A percentile compares a stretch with the other conserved stretches of the same genome.
Evolutionary conservation across 257 asterid genomes (phyloP).

Genomic region (Petunia secreta): DNA sequence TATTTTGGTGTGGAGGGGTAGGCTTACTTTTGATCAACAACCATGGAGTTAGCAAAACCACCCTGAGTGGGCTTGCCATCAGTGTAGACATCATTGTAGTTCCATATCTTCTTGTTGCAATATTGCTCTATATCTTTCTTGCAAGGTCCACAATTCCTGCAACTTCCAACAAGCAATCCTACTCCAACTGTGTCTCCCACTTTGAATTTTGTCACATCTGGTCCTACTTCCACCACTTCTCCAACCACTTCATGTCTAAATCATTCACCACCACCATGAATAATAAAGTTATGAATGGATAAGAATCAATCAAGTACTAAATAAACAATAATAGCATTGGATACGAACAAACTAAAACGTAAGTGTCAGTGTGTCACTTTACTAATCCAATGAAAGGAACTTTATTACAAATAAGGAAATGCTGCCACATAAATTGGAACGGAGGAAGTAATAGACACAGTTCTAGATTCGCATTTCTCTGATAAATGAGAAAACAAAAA

Average conservation of each 20-base stretch:
- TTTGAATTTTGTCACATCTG: constrained; percentile 67
- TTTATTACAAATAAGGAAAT: no score
- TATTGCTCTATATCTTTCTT: constrained; percentile 77
- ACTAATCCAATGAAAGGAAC: no score
- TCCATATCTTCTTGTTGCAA: constrained; percentile 93
- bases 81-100: constrained; percentile 84
- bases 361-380: background rate
- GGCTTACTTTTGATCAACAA: constrained; percentile 80
- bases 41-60: constrained; percentile 82
- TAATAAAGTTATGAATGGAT: background rate
- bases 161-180: constrained; percentile 80
- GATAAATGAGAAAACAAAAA: background rate
- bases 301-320: background rate
- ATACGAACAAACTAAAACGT: background rate
- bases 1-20: no score
- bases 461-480: background rate
- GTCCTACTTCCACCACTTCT: constrained; percentile 86
- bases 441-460: no score
- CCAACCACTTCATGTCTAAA: constrained; percentile 94
- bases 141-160: constrained; percentile 72
- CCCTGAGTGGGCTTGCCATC: constrained; percentile 94
- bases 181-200: constrained; percentile 83
- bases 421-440: no score
- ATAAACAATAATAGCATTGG: background rate
- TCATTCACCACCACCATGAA: constrained; percentile 10